Conservation (phyloP, 1,139 yeast species). For the Hyphopichia khmerensis region DNA sequence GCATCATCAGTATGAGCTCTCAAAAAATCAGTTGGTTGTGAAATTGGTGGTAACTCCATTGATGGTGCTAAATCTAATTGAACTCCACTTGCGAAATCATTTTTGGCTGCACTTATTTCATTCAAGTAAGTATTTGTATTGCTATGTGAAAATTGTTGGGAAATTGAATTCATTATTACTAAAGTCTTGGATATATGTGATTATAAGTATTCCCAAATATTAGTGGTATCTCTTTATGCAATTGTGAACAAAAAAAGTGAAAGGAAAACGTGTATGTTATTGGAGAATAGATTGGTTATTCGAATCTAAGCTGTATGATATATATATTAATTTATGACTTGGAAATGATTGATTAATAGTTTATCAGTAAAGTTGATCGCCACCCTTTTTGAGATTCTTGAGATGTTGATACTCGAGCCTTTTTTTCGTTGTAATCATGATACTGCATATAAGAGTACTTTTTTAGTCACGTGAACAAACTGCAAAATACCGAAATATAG, state of each 20-base stretch:
- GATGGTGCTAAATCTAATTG: conserved; percentile 57
- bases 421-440: neutral
- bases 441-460: conserved; percentile 1
- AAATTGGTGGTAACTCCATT: conserved; percentile 76
- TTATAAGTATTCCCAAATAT: neutral
- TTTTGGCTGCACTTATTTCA: conserved; percentile 29
- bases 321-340: neutral
- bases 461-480: neutral
- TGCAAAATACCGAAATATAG: too few species aligned
- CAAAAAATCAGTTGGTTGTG: conserved; percentile 89
- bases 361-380: neutral
- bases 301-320: neutral
- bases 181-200: too few species aligned
- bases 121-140: conserved; percentile 25
- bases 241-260: neutral
- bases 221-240: neutral
- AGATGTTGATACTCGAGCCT: conserved; percentile 1
- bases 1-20: conserved; percentile 98
- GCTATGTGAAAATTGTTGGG: conserved; percentile 37
- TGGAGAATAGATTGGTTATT: too few species aligned
- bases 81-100: conserved; percentile 20
- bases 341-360: neutral
- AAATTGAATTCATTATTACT: conserved; percentile 38
- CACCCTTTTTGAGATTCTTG: conserved; percentile 1
- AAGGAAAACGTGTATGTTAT: neutral